Evolutionary conservation across 2,329 filamentous ascomycete genomes (phyloP), one percentile per base, ranked within the genome.

Genomic region (Lasiodiplodia gonubiensis): DNA sequence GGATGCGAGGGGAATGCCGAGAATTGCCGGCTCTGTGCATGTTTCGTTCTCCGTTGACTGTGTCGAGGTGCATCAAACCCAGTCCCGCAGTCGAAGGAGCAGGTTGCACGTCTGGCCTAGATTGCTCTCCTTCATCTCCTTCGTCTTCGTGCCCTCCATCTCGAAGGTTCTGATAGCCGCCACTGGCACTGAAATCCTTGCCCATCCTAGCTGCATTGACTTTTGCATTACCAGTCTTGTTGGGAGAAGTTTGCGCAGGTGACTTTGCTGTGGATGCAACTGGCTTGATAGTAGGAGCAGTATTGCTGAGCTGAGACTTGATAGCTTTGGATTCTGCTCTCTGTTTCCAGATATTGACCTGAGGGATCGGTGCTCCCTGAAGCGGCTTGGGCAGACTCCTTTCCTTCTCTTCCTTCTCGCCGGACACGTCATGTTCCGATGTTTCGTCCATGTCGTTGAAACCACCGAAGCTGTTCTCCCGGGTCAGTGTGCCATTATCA

Each of bases 281-380:
- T 46, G 69, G 49, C 35, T 70, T 70, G 6, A 63, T 57, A 72
- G 75, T 84, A 85, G 48, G 83, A 48, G 33, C 18, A n/a, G 48
- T 18, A 11, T 39, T 27, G 57, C 12, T 49, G 25, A 23, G 11
- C 49, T 67, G 80, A n/a, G 84, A 79, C 69, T 85, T 81, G 27
- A 77, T 76, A 54, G 84, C 67, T 18, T 21, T 61, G 12, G 59
- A 80, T 74, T 93, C 90, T 72, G 86, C 90, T 67, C 94, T 88
- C 79, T 94, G 88, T 70, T 89, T 86, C 94, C 95, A 99, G 70
- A 94, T 83, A 78, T 99, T 99, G 68, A 97, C 91, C 1, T 88
- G 79, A 0, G 95, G 95, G 52, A 92, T 85, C 35, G 93, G 91
- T 21, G 94, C 94, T 69, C 95, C 92, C 54, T 90, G 90, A 52